Base-by-base conservation (phyloP, 192 early-diverging fungal species). In the Spizellomyces punctatus region DNA sequence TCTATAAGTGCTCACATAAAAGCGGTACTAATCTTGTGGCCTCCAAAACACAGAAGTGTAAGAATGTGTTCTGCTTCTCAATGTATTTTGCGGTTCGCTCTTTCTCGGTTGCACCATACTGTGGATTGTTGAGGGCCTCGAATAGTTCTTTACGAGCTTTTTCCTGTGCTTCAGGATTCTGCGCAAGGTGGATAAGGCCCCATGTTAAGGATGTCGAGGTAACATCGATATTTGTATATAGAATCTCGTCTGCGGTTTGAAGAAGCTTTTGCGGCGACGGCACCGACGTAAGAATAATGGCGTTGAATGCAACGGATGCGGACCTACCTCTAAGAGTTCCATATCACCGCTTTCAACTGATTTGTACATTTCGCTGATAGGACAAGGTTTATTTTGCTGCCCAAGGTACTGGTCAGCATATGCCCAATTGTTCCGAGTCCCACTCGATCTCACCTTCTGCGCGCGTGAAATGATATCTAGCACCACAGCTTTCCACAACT, bases 161-260 rank as follows among this genome's bases (percentile, higher is more conserved):
- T 64, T 22, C 41, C 44, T 64, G 63, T 43, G 63, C 63, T 64
- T 1, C 44, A 10, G 63, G 63, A 41, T 44, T 21, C 44, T 64
- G 41, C 19, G 63, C 63, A 64, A 64, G 63, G 63, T 36, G 45
- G 63, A 64, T 36, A 42, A 64, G 27, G 8, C 45, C 41, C 63
- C 63, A 64, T 43, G 41, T 46, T 19, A 64, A 46, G 19, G 63
- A 36, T 44, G 63, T 44, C 27, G 63, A 64, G 1, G 63, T 64
- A 8, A 64, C 63, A 46, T 64, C 63, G 63, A 64, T 64, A n/a
- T 64, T 64, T 36, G 63, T 64, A 17, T 44, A 64, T 9, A 64
- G 63, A 46, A 64, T 64, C 63, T 64, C 63, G 45, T 64, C 63
- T 36, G 45, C 41, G n/a, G 63, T 64, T 64, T 64, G 41, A 21